These are phyloP conservation scores for Malassezia sp. DNA, from an alignment of 1,284 basidiomycete species.

Conservation along the genomic window DNA sequence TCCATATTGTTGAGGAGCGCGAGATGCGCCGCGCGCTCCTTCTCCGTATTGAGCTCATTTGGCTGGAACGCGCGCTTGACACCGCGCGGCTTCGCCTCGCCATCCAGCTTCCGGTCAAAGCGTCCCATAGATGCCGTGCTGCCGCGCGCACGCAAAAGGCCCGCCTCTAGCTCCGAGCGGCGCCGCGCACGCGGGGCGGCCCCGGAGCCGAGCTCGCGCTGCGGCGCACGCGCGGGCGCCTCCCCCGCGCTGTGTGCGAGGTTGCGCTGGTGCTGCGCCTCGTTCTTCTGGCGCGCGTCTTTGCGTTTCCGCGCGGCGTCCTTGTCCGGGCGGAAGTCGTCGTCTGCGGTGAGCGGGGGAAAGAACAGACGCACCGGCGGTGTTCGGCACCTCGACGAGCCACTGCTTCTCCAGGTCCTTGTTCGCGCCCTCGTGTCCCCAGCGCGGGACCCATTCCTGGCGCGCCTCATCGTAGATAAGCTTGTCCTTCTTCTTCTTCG, in stretches of 20 bases:
- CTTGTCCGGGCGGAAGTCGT: slow-evolving; percentile 66
- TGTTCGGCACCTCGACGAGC: slow-evolving; percentile 76
- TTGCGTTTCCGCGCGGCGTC: slow-evolving; percentile 67
- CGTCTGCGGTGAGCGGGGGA: too few species aligned
- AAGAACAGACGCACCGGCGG: too few species aligned
- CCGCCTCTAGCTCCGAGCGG: slow-evolving; percentile 65
- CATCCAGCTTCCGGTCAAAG: slow-evolving; percentile 73
- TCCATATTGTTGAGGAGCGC: slow-evolving; percentile 67
- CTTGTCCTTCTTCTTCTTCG: slow-evolving; percentile 61
- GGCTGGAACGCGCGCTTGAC: slow-evolving; percentile 89
- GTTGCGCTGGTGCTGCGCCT: slow-evolving; percentile 68
- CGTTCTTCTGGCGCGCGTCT: slow-evolving; percentile 70
- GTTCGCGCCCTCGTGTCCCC: slow-evolving; percentile 73
- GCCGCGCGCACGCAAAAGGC: slow-evolving; percentile 64
- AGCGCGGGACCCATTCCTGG: slow-evolving; percentile 82
- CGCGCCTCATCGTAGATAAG: slow-evolving; percentile 87
- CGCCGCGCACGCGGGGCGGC: slow-evolving; percentile 51
- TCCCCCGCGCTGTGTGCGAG: slow-evolving; percentile 51
- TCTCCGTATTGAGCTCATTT: slow-evolving; percentile 56
- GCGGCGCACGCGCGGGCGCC: slow-evolving; percentile 1
- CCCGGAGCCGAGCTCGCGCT: slow-evolving; percentile 19
- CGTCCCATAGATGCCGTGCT: slow-evolving; percentile 85
- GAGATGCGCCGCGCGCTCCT: slow-evolving; percentile 64
- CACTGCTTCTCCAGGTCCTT: slow-evolving; percentile 78
- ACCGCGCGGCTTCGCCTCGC: slow-evolving; percentile 65